Conservation (phyloP, 768 basidiomycete species). For the Cystofilobasidium macerans region DNA sequence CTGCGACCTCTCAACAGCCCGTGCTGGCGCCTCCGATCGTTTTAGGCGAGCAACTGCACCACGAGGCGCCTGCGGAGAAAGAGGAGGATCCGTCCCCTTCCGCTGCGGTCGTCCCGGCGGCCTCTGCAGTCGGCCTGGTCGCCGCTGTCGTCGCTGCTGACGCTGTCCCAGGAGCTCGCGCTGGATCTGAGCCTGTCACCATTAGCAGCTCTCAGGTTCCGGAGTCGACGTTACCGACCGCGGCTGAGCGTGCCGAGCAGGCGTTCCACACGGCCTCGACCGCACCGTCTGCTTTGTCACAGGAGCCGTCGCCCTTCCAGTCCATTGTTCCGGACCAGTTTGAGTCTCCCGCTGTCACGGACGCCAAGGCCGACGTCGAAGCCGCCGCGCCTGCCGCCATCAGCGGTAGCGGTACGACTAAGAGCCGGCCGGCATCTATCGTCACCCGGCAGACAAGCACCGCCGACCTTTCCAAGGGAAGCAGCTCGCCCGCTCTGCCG, state of each 20-base stretch:
- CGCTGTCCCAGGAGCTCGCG: too few species aligned
- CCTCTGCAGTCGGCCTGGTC: not conserved
- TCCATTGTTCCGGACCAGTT: conserved; percentile 19
- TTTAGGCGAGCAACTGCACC: not conserved
- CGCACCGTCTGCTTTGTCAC: conserved; percentile 18
- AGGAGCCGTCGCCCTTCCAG: conserved; percentile 21
- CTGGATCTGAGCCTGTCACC: too few species aligned
- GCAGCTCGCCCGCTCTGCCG: not conserved
- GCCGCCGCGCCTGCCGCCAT: not conserved
- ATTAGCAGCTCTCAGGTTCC: not conserved
- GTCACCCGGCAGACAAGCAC: not conserved
- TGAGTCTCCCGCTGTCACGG: not conserved
- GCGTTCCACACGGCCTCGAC: conserved; percentile 8
- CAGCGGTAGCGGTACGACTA: not conserved
- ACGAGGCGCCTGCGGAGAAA: not conserved
- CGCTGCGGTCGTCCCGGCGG: too few species aligned
- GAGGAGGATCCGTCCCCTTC: not conserved
- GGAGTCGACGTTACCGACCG: not conserved
- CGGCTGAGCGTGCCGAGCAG: conserved; percentile 4
- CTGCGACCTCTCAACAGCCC: not conserved
- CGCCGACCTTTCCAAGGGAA: not conserved
- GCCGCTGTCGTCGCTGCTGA: not conserved
- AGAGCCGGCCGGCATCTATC: not conserved
- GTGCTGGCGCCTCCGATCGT: not conserved
- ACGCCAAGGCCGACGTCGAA: not conserved